Evolutionary conservation across 2,329 filamentous ascomycete genomes (phyloP).

Genomic region (Sporothrix brasiliensis): DNA sequence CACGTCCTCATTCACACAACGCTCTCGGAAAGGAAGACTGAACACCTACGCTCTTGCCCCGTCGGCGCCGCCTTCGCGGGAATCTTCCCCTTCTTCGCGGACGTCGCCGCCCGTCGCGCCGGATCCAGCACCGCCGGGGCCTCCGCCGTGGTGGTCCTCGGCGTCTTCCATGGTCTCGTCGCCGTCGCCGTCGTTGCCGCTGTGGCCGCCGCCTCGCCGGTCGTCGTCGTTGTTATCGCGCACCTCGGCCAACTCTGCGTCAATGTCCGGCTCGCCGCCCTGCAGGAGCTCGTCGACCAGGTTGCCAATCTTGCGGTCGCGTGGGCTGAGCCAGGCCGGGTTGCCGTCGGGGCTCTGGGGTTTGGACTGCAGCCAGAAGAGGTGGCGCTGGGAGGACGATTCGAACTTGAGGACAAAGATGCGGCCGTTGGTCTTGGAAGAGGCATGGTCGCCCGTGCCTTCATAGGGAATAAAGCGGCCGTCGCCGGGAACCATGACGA

Average conservation of each 20-base stretch:
- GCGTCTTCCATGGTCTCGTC: conserved; percentile 81
- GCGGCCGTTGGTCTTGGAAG: conserved; percentile 76
- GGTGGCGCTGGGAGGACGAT: conserved; percentile 85
- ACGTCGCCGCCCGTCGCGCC: conserved; percentile 90
- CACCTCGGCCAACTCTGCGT: conserved; percentile 68
- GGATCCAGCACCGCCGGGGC: conserved; percentile 80
- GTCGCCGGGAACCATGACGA: conserved; percentile 91
- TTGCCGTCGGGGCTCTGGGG: conserved; percentile 71
- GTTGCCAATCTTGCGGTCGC: conserved; percentile 84
- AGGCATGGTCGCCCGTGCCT: conserved; percentile 57
- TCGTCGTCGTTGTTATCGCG: conserved; percentile 47
- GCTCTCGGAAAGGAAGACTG: conserved; percentile 40
- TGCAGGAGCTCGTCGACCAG: conserved; percentile 83
- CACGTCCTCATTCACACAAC: not conserved
- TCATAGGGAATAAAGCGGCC: conserved; percentile 85
- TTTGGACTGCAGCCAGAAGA: conserved; percentile 97
- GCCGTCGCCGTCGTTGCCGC: conserved; percentile 48
- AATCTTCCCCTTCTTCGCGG: conserved; percentile 82
- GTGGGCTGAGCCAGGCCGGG: conserved; percentile 76
- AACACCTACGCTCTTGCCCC: conserved; percentile 98
- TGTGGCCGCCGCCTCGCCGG: conserved; percentile 38
- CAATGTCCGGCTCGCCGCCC: conserved; percentile 84
- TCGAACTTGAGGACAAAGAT: conserved; percentile 92
- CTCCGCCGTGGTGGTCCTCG: conserved; percentile 63
- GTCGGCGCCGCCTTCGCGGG: conserved; percentile 91